Base-by-base conservation (phyloP, 352 stramenopile genomes). In the Pythium aristosporum region DNA sequence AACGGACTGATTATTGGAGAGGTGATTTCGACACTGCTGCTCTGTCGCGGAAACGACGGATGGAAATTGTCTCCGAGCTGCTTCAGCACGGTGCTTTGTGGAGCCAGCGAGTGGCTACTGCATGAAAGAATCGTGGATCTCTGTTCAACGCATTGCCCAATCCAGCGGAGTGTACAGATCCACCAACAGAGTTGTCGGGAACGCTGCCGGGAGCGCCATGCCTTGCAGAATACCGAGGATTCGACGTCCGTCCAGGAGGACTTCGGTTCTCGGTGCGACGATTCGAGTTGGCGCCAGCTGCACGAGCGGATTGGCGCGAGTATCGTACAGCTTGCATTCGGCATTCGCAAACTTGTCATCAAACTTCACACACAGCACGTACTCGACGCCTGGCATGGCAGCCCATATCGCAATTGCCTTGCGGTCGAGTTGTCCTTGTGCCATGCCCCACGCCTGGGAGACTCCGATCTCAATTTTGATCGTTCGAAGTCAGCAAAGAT, bases 301-400 rank as follows among this genome's bases (percentile, higher is more conserved):
- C 62, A 68, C 59, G 25, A 72, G 65, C 36, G 68, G 68, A 61
- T 66, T 64, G 55, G 49, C 65, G 63, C 63, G 72, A 72, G 34
- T 56, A 64, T 76, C 72, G 65, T 76, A 79, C 63, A 79, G 52
- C 63, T 76, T 79, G 59, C 73, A 72, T 67, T 76, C 62, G 49
- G 69, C 65, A 65, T 76, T 74, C 56, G 46, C 30, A 69, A 71
- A 79, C 59, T 79, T 56, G 46, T 36, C 34, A 54, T 76, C 63
- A 23, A 71, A 74, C 52, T 76, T 76, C 39, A 76, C 62, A 71
- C 72, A 74, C 63, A 78, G 58, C 53, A 73, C 67, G 57, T 77
- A 75, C 65, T 80, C 69, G 30, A 80, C 69, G 66, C 72, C 69
- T 64, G 73, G 66, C 69, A 73, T 75, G 49, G 56, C 55, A 54